Base-by-base conservation (phyloP, 441 rosid species). In the Adansonia madagascariensis region DNA sequence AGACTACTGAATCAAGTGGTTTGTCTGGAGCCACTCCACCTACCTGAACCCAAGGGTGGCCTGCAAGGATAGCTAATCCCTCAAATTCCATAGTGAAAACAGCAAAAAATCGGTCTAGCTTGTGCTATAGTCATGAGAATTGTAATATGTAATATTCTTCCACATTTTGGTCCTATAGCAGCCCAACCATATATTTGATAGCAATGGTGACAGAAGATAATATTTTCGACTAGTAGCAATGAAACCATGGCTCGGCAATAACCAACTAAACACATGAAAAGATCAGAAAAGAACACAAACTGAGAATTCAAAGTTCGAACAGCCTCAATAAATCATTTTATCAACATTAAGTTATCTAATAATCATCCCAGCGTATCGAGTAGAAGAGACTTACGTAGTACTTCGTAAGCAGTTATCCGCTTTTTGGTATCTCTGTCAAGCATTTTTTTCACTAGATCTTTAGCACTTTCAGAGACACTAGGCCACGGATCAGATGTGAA, bases 401-500 rank as follows among this genome's bases (percentile, higher is more conserved):
- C 92, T 86, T 90, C 90, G 68, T 89, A 86, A 41, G 91, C 91
- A 50, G 88, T 89, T 9, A 89, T 75, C 81, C 91, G 86, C 80
- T 62, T 79, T 63, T 75, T 82, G 0, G 87, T 88, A 75, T 91
- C 84, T 80, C 87, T 82, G n/a, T 84, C 82, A 8, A 91, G 94
- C 89, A 91, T 86, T 75, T 80, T 89, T 53, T 80, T 79, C 31
- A 88, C 85, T 60, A 91, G 82, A 85, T 91, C 91, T 77, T 91
- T 91, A 31, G 92, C 94, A 69, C 88, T 84, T 60, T 84, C 88
- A 4, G 94, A 85, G 15, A 91, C 84, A 11, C 77, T 78, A 77
- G 92, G 90, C 94, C 94, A 91, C 22, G 94, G 94, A 79, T 88
- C 89, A 64, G 91, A 84, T 75, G 86, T 71, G 77, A 91, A 84